Conservation (phyloP, 2,329 filamentous ascomycete species). For the Botrytis medusae region DNA sequence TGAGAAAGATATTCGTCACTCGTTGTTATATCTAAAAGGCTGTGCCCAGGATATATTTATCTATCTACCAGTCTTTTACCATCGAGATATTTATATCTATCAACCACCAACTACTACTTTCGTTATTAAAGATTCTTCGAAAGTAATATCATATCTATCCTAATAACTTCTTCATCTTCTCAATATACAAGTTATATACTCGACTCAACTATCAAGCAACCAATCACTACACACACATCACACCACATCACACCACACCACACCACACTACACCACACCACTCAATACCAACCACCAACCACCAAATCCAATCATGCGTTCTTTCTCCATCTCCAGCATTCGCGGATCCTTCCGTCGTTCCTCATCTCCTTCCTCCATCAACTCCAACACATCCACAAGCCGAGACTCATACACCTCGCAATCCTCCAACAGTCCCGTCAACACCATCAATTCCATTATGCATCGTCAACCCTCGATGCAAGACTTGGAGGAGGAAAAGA, state of each 20-base stretch:
- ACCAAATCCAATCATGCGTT: conserved; percentile 31
- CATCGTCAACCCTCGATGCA: conserved; percentile 57
- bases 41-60: not conserved
- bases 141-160: not conserved
- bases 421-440: conserved; percentile 43
- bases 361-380: conserved; percentile 42
- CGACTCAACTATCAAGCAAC: not conserved
- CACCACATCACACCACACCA: not conserved
- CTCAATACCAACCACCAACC: conserved; percentile 15
- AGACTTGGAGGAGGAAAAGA: conserved; percentile 58
- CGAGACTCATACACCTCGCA: conserved; percentile 46
- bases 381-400: conserved; percentile 35
- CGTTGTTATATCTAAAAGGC: conserved; percentile 10
- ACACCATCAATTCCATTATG: conserved; percentile 59
- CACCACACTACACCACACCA: not conserved
- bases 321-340: conserved; percentile 50
- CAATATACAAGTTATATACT: not conserved
- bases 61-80: not conserved
- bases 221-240: not conserved
- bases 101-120: not conserved
- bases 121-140: not conserved
- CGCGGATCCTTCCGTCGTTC: conserved; percentile 55
- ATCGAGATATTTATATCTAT: not conserved
- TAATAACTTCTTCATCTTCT: not conserved
- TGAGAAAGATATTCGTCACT: conserved; percentile 16